A percentile compares a stretch with the other conserved stretches of the same genome.
These are phyloP conservation scores for Ailanthus altissimus DNA, from an alignment of 345 rosid genomes.

Conservation along the genomic window DNA sequence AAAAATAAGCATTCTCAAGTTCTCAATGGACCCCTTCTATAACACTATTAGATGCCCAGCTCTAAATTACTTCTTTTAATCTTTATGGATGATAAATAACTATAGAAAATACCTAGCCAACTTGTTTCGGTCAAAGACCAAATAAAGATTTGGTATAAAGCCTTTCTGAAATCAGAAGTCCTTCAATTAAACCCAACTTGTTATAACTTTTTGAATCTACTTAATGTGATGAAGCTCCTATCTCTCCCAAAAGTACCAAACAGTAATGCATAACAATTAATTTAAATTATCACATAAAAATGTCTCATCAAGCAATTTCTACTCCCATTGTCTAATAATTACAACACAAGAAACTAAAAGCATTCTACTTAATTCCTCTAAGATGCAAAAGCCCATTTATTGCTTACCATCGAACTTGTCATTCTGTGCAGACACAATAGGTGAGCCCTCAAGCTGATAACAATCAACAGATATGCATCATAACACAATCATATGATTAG, in stretches of 20 bases:
- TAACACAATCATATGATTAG: background rate
- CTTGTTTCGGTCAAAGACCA: background rate
- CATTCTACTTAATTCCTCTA: background rate
- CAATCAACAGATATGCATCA: constrained; percentile 28
- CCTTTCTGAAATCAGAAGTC: background rate
- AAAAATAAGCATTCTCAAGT: background rate
- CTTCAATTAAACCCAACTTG: background rate
- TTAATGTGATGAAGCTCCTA: background rate
- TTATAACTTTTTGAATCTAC: background rate
- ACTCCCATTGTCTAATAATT: background rate
- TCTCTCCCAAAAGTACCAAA: background rate
- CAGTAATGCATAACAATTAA: background rate
- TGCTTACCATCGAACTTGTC: constrained; percentile 89
- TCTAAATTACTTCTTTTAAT: background rate
- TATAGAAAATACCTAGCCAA: background rate
- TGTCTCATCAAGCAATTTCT: background rate
- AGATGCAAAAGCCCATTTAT: background rate
- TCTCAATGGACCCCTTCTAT: no score
- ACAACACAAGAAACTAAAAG: constrained; percentile 2
- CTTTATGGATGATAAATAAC: background rate
- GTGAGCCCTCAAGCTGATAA: constrained; percentile 90
- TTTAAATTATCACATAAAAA: background rate
- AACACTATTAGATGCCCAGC: background rate
- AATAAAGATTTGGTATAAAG: background rate
- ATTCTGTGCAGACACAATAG: constrained; percentile 82